Evolutionary conservation across 805 yeast species (phyloP).

Genomic region (Wickerhamiella parazyma): DNA sequence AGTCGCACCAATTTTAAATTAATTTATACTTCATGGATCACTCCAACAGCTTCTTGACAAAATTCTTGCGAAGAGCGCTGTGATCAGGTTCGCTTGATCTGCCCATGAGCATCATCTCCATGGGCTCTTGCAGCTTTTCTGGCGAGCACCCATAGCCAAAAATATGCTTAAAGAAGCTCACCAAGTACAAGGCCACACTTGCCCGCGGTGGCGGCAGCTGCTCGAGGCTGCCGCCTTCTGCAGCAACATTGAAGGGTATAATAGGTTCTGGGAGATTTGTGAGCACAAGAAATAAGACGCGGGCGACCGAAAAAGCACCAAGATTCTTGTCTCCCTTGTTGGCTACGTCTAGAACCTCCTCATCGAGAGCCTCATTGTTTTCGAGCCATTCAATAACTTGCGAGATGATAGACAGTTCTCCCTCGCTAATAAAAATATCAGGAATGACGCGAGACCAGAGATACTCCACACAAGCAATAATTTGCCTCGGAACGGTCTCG

Average conservation of each 20-base stretch:
- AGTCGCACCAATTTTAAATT: conserved; percentile 18
- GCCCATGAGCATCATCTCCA: conserved; percentile 11
- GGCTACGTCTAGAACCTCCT: conserved; percentile 21
- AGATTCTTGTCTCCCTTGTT: conserved; percentile 22
- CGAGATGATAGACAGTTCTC: conserved; percentile 16
- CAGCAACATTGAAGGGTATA: conserved; percentile 1
- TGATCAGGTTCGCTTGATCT: conserved; percentile 7
- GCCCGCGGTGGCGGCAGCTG: not conserved
- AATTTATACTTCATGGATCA: not conserved
- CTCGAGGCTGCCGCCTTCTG: not conserved
- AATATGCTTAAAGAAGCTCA: conserved; percentile 10
- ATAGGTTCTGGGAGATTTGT: conserved; percentile 14
- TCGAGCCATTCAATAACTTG: conserved; percentile 28
- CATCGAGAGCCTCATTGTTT: conserved; percentile 24
- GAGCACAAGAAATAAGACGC: conserved; percentile 15
- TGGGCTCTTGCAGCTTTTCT: not conserved
- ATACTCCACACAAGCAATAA: conserved; percentile 26
- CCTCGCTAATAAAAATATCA: conserved; percentile 19
- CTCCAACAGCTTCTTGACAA: not conserved
- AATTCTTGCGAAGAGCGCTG: not conserved
- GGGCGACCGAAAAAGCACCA: conserved; percentile 32
- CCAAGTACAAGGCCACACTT: conserved; percentile 8
- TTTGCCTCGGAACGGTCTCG: conserved; percentile 23
- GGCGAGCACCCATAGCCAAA: conserved; percentile 8
- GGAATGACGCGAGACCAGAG: conserved; percentile 20